Base-by-base conservation (phyloP, 176 grass and related monocot species). In the Zoysia japonica region DNA sequence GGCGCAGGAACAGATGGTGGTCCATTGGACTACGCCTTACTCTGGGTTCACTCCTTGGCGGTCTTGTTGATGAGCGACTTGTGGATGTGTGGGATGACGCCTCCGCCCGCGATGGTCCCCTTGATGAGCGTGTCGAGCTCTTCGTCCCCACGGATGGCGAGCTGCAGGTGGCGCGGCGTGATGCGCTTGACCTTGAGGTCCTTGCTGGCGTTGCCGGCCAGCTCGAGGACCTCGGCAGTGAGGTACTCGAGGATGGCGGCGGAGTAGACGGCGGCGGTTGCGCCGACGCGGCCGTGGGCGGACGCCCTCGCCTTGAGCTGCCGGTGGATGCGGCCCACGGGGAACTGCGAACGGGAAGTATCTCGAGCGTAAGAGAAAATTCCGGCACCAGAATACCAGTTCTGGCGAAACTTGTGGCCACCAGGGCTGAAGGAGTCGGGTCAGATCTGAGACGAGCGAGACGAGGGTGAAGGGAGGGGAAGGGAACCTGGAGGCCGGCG, bases 111-210 rank as follows among this genome's bases (percentile, higher is more conserved):
- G 40, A 94, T 94, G 71, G 88, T 91, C 0, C 83, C 92, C 86
- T 94, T 94, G 61, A 94, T 94, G 9, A 94, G 92, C 3, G 86
- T 94, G 49, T 94, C 92, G 0, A 91, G 89, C 68, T 94, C 92
- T 72, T 94, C 89, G 13, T 94, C 92, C 3, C 89, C 86, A 12
- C 86, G 86, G 66, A 91, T 94, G 40, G 92, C 89, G 51, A 94
- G 83, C 84, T 94, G 89, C n/a, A 91, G 86, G 71, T 94, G 92
- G 70, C 92, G 88, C 42, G 88, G 92, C 1, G 92, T 91, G 72
- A 91, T 94, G 42, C 88, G 88, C 88, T 94, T 94, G 35, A 94
- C 88, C 42, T 94, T 94, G 67, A 93, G 79, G 70, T 94, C 91
- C 88, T 94, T 94, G 83, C 88, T 94, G 5, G 88, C 88, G 28